Base-by-base conservation (phyloP, 768 basidiomycete species). In the Russula sp. region DNA sequence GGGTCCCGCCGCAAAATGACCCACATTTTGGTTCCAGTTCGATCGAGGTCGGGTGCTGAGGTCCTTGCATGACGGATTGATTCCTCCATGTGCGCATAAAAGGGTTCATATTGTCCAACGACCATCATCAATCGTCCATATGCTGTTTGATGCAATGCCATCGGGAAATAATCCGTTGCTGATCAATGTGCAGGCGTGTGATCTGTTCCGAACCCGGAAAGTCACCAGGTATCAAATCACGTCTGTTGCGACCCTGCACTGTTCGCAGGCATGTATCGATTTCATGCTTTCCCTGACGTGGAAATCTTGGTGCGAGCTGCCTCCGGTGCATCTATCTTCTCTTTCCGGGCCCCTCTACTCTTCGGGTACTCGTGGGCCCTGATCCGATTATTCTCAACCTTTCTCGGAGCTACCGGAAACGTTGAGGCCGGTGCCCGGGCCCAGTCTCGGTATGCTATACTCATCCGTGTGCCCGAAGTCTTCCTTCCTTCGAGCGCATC, bases 141-240 rank as follows among this genome's bases (percentile, higher is more conserved):
- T 46, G 44, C 14, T 2, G 13, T 40, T 40, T 40, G 36, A 36
- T 36, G 36, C 36, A 36, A 44, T 46, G 4, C 44, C 44, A 2
- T 10, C 44, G n/a, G 20, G 9, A n/a, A 10, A 52, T 34, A 40
- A 0, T 18, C 36, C 2, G 36, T 18, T 0, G 18, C 22, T n/a
- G 44, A 64, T 54, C 38, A 46, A 34, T 42, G 28, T 3, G 56
- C 32, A 32, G 9, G n/a, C 13, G 56, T 7, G 55, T 8, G 36
- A 57, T 57, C 20, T 30, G 24, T 36, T 64, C 63, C 58, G 63
- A 64, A 64, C 40, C 44, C 48, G 59, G 64, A 51, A 44, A 40
- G 28, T 48, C 26, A 51, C 52, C 58, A 48, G 38, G 58, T 22
- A 44, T 57, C 38, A 34, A 40, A 5, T 13, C 10, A 46, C 34